A percentile compares a stretch with the other conserved stretches of the same genome.
phyloP scores from a whole-genome alignment of 2,329 filamentous ascomycete genomes.

The Phyllosticta citriasiana region DNA sequence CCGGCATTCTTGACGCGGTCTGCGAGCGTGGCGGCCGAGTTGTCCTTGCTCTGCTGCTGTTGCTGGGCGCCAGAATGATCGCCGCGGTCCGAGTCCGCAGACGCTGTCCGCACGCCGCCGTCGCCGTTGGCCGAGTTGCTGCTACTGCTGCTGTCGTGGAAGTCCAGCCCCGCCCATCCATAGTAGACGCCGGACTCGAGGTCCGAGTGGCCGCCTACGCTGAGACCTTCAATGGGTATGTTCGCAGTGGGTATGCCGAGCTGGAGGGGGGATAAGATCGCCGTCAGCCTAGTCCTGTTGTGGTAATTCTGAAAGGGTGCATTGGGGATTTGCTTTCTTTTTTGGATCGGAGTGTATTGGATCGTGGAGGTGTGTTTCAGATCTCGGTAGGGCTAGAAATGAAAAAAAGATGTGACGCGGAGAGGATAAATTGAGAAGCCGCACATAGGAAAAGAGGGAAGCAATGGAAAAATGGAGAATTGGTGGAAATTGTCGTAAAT shows the following conservation, averaged over 20 bases:
- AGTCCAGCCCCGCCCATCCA: constrained; percentile 70
- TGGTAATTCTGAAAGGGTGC: background rate
- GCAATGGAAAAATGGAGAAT: background rate
- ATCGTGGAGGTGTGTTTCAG: background rate
- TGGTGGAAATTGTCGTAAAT: background rate
- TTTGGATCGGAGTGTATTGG: background rate
- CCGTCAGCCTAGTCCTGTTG: background rate
- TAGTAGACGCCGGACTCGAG: constrained; percentile 82
- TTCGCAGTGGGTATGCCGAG: constrained; percentile 97
- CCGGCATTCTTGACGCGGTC: constrained; percentile 6
- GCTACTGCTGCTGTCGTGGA: constrained; percentile 23
- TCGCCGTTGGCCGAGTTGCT: background rate
- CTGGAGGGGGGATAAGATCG: constrained; percentile 18
- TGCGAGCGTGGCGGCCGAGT: background rate
- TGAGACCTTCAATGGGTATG: constrained; percentile 58
- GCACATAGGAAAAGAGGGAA: background rate
- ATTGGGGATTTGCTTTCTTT: background rate
- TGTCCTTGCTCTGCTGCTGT: background rate
- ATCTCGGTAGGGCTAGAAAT: background rate
- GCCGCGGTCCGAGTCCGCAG: background rate
- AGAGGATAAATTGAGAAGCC: background rate
- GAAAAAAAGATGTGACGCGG: background rate
- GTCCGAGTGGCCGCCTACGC: constrained; percentile 53
- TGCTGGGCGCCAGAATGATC: background rate
- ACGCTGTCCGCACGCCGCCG: background rate